A percentile compares a stretch with the other conserved stretches of the same genome.
These are phyloP conservation scores for Arctium minus DNA, from an alignment of 129 eudicot species.

Conservation along the genomic window DNA sequence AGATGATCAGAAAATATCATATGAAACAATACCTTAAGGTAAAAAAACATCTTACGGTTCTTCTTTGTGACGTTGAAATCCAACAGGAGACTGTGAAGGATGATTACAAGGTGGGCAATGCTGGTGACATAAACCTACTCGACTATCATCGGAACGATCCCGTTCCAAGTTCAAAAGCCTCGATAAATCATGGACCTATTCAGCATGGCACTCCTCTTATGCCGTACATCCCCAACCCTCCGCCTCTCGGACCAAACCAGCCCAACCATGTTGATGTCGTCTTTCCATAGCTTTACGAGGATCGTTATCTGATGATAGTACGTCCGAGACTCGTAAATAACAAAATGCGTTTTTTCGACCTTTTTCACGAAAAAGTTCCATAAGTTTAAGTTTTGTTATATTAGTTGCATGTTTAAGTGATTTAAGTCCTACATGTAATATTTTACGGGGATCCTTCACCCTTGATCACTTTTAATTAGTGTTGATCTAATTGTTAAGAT, in stretches of 20 bases:
- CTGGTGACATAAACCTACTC: slow-evolving; percentile 35
- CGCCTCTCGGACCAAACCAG: slow-evolving; percentile 41
- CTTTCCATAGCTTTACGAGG: slow-evolving; percentile 15
- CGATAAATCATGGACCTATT: slow-evolving; percentile 63
- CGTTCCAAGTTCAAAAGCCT: slow-evolving; percentile 64
- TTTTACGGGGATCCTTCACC: no score
- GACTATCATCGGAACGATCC: slow-evolving; percentile 72
- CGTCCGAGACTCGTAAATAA: neutral
- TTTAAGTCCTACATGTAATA: neutral
- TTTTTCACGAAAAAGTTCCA: neutral
- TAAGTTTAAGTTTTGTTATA: neutral
- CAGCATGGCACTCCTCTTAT: slow-evolving; percentile 70
- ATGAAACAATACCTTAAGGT: neutral
- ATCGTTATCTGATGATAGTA: neutral
- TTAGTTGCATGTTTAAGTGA: neutral
- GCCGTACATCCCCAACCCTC: slow-evolving; percentile 70
- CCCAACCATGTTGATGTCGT: slow-evolving; percentile 23
- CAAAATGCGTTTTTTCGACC: neutral
- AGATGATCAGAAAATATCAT: no score
- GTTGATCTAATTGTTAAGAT: no score
- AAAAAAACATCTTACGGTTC: neutral
- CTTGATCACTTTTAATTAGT: no score
- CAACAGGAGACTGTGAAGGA: slow-evolving; percentile 28
- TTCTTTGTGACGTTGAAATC: neutral
- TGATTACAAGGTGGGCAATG: slow-evolving; percentile 6